phyloP scores from a whole-genome alignment of 2,329 filamentous ascomycete species.

The Phyllosticta citrichinensis region DNA sequence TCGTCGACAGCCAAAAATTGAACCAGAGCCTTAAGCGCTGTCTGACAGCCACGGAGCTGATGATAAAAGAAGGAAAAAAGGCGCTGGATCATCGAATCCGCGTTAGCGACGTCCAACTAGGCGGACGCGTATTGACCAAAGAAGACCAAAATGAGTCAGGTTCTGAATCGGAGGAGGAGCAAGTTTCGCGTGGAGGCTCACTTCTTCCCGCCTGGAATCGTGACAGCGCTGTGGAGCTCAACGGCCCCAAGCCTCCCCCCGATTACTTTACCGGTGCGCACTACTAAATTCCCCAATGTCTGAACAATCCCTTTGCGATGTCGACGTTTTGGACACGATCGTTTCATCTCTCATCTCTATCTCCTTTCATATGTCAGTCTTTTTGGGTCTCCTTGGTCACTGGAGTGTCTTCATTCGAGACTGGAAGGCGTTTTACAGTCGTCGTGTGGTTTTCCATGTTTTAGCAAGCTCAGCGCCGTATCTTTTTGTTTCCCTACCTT shows the following conservation, averaged over 20 bases:
- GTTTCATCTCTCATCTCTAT: conserved; percentile 4
- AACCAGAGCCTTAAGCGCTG: conserved; percentile 90
- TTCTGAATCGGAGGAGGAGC: conserved; percentile 17
- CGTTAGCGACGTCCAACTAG: conserved; percentile 69
- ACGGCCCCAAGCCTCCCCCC: conserved; percentile 10
- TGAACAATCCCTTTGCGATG: not conserved
- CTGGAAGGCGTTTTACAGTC: conserved; percentile 5
- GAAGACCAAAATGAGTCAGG: conserved; percentile 47
- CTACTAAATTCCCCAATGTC: not conserved
- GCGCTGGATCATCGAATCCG: conserved; percentile 75
- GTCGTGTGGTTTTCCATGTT: conserved; percentile 2
- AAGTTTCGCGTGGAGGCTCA: conserved; percentile 18
- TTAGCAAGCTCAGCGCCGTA: conserved; percentile 4
- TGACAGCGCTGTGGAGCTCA: conserved; percentile 29
- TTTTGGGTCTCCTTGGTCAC: not conserved
- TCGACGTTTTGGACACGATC: not conserved
- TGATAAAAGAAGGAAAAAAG: conserved; percentile 81
- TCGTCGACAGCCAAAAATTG: conserved; percentile 87
- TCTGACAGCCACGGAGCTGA: conserved; percentile 76
- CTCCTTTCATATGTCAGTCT: conserved; percentile 1
- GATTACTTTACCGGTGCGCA: not conserved
- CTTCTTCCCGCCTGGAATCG: conserved; percentile 30
- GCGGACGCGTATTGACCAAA: conserved; percentile 64
- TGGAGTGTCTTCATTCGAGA: not conserved
- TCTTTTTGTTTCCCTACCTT: not conserved